Conservation (phyloP, 805 yeast species). For the Zygosaccharomyces pseudorouxii region DNA sequence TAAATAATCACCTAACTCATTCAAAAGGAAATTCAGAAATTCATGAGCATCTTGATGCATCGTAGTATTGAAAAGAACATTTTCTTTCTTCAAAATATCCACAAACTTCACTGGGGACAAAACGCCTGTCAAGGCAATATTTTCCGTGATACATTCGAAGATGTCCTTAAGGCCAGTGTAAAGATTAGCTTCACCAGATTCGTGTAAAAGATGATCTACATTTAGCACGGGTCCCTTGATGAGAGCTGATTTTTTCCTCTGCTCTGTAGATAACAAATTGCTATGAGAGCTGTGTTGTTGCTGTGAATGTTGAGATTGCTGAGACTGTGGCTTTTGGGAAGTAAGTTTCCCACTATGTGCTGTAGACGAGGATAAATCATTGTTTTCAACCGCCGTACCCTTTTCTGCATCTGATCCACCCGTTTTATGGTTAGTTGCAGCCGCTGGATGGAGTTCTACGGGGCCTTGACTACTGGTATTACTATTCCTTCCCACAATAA, state of each 20-base stretch:
- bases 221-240: conserved; percentile 79
- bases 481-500: conserved; percentile 29
- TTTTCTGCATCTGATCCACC: neutral
- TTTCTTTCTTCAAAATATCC: conserved; percentile 71
- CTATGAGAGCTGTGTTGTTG: conserved; percentile 14
- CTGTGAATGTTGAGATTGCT: neutral
- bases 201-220: conserved; percentile 55
- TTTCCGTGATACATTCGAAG: conserved; percentile 78
- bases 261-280: conserved; percentile 53
- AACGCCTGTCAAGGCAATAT: conserved; percentile 65
- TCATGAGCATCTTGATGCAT: conserved; percentile 99
- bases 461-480: neutral
- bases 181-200: conserved; percentile 40
- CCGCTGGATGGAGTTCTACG: neutral
- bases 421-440: neutral
- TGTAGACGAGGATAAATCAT: neutral
- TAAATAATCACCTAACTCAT: conserved; percentile 55
- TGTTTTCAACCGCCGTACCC: neutral
- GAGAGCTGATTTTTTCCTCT: conserved; percentile 71
- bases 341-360: neutral
- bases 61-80: conserved; percentile 76
- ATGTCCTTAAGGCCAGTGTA: conserved; percentile 75
- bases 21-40: conserved; percentile 80
- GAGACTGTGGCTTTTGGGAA: neutral
- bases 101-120: conserved; percentile 77